phyloP scores from a whole-genome alignment of 2,329 filamentous ascomycete species.

The Trichophyton benhamiae region DNA sequence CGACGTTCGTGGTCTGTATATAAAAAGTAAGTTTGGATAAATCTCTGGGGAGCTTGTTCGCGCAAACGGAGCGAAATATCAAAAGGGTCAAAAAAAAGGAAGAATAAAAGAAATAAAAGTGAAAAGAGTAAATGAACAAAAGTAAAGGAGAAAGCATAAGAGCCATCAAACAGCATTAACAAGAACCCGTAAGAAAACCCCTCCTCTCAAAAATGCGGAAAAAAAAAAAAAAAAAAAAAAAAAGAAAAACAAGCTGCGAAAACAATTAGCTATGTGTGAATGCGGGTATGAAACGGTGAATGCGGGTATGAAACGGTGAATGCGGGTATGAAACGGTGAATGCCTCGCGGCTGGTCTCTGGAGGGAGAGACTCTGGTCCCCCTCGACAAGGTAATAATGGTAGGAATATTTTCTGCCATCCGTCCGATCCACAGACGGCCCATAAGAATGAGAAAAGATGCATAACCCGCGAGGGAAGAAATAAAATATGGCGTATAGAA shows the following conservation, averaged over 20 bases:
- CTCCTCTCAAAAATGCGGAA: conserved; percentile 2
- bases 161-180: too few relatives aligned
- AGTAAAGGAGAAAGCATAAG: neutral
- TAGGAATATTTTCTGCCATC: neutral
- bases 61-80: conserved; percentile 10
- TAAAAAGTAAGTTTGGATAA: conserved; percentile 7
- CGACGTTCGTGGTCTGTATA: conserved; percentile 5
- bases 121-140: neutral
- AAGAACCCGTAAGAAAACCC: neutral
- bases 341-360: conserved; percentile 3
- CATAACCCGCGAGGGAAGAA: neutral
- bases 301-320: conserved; percentile 1
- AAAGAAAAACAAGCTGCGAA: neutral
- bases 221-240: conserved; percentile 4
- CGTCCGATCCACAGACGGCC: conserved; percentile 1
- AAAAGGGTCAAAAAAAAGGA: neutral
- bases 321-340: conserved; percentile 1
- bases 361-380: neutral
- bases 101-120: neutral
- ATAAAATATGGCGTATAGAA: neutral
- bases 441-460: neutral
- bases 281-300: conserved; percentile 1
- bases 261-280: conserved; percentile 1
- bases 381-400: conserved; percentile 1
- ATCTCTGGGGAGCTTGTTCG: conserved; percentile 3